Conservation (phyloP, 352 stramenopile genomes). For the Phytophthora agathidicida region DNA sequence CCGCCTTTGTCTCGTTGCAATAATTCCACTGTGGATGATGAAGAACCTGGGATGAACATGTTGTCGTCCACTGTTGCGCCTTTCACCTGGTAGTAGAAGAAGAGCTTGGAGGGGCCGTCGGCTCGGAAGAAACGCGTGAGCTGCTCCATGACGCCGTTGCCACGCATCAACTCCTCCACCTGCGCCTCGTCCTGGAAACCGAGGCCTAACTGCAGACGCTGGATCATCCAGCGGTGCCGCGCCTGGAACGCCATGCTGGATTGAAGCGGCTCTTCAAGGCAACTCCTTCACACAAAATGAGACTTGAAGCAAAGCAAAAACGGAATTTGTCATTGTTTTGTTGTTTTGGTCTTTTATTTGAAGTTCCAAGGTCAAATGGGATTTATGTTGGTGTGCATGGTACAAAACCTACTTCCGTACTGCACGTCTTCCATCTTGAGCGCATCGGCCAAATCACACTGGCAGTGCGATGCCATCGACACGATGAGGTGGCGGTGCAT, state of each 20-base stretch:
- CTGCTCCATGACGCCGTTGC: conserved; percentile 81
- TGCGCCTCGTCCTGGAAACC: conserved; percentile 76
- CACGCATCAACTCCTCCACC: conserved; percentile 81
- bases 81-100: conserved; percentile 80
- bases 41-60: background rate
- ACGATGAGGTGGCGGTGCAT: conserved; percentile 1
- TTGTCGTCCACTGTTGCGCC: conserved; percentile 3
- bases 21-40: conserved; percentile 18
- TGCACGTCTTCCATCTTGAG: conserved; percentile 5
- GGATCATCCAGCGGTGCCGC: conserved; percentile 85
- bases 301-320: too few species aligned
- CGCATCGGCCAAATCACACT: background rate
- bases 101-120: conserved; percentile 72
- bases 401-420: too few species aligned
- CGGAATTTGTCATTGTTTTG: too few species aligned
- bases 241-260: conserved; percentile 83
- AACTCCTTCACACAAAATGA: too few species aligned
- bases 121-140: conserved; percentile 74
- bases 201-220: conserved; percentile 77
- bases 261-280: background rate
- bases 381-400: too few species aligned
- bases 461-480: conserved; percentile 1
- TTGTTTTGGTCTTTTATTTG: too few species aligned
- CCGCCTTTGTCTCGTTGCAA: conserved; percentile 5
- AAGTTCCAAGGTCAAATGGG: too few species aligned